Conservation (phyloP, 306 rosid species). For the Clitoria ternatea region DNA sequence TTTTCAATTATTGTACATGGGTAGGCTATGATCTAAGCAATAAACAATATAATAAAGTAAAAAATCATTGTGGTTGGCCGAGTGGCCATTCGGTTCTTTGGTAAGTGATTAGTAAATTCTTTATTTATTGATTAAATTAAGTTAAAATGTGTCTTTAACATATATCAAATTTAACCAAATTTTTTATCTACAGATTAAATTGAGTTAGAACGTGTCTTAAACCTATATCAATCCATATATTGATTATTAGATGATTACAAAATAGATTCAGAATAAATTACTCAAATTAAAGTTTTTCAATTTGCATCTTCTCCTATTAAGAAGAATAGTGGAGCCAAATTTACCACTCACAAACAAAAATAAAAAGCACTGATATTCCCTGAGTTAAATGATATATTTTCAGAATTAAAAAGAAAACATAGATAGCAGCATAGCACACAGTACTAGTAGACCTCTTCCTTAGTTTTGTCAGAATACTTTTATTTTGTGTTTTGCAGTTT, state of each 20-base stretch:
- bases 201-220: too few relatives aligned
- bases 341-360: constrained; percentile 11
- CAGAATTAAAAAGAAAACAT: background rate
- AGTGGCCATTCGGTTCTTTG: too few relatives aligned
- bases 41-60: background rate
- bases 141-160: too few relatives aligned
- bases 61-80: constrained; percentile 3
- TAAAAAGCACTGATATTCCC: background rate
- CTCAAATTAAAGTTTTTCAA: background rate
- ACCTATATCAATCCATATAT: too few relatives aligned
- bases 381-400: background rate
- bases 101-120: too few relatives aligned
- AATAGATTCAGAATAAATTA: too few relatives aligned
- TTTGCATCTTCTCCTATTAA: background rate
- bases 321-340: background rate
- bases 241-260: too few relatives aligned
- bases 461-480: constrained; percentile 30
- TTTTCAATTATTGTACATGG: constrained; percentile 21
- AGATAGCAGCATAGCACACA: constrained; percentile 6
- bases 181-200: too few relatives aligned
- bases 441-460: constrained; percentile 18
- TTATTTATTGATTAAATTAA: too few relatives aligned
- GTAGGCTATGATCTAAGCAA: background rate
- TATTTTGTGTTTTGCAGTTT: constrained; percentile 14
- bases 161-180: too few relatives aligned